Evolutionary conservation across 2,329 filamentous ascomycete genomes (phyloP).

Genomic region (Claviceps sp.): DNA sequence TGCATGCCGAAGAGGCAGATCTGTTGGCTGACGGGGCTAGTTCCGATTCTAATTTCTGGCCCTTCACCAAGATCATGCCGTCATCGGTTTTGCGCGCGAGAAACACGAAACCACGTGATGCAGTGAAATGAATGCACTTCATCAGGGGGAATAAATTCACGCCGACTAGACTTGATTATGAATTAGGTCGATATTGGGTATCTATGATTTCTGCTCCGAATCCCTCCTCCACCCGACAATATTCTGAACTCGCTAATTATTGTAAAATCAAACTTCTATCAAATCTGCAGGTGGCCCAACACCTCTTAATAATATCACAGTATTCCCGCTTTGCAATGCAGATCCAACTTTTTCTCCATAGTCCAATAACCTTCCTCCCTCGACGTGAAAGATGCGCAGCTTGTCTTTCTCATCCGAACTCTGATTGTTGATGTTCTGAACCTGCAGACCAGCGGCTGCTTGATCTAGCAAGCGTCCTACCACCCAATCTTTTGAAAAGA

Average conservation of each 20-base stretch:
- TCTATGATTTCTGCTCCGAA: background rate
- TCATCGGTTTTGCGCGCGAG: slow-evolving; percentile 15
- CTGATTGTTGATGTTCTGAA: slow-evolving; percentile 74
- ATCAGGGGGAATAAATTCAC: too few relatives aligned
- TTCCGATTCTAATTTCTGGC: background rate
- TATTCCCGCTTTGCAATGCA: slow-evolving; percentile 68
- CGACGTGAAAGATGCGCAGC: slow-evolving; percentile 82
- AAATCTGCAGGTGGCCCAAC: slow-evolving; percentile 68
- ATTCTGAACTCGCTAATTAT: background rate
- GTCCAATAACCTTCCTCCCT: slow-evolving; percentile 73
- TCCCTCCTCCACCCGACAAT: background rate
- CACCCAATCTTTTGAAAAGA: slow-evolving; percentile 76
- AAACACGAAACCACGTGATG: slow-evolving; percentile 18
- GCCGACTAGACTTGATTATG: too few relatives aligned
- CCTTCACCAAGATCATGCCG: slow-evolving; percentile 7
- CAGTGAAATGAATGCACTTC: background rate
- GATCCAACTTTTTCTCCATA: slow-evolving; percentile 77
- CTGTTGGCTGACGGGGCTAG: background rate
- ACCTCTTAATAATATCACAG: slow-evolving; percentile 74
- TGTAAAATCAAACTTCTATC: slow-evolving; percentile 33
- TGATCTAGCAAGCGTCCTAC: slow-evolving; percentile 70
- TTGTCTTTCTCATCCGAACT: slow-evolving; percentile 63
- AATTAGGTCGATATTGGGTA: too few relatives aligned
- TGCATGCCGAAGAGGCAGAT: slow-evolving; percentile 7
- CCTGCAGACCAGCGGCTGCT: slow-evolving; percentile 62